Evolutionary conservation across 2,329 filamentous ascomycete species (phyloP), one percentile per base, ranked within the genome.

Genomic region (Colletotrichum salicis): DNA sequence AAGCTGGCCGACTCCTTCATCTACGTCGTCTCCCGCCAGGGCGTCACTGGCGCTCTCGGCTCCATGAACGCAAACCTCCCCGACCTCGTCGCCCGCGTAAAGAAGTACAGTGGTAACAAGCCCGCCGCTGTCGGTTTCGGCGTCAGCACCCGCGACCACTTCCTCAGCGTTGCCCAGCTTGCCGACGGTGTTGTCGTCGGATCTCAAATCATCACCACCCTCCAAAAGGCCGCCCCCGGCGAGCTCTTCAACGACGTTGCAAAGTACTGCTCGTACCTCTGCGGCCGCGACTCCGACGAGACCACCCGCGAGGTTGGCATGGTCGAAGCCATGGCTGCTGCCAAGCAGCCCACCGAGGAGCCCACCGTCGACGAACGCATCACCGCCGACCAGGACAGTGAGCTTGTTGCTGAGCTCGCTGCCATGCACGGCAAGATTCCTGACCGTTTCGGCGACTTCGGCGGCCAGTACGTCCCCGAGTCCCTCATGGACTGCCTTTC

Each of bases 1-100:
- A 91, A 94, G 81, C 96, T 99, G 74, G 96, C 96, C 79, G 96
- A 98, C 84, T 98, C 95, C 4, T 99, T 98, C 86, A 97, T 99
- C 84, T 99, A 99, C 81, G 95, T 99, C 73, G 96, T 99, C 67
- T 98, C 96, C 31, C 90, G 96, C 77, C 97, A 97, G 93, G 96
- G 96, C 77, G 96, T 98, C 68, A 99, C 96, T 11, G 96, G 96
- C 77, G 96, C 95, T 15, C 92, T 91, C 1, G 95, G 95, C 41
- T 91, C 91, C 31, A 85, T 99, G 78, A 97, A 94, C 82, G 87
- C 91, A 56, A 92, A 93, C 70, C 89, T 99, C 41, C 94, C 95
- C 15, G 91, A 93, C 63, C 89, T 99, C 48, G 86, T 99, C 70
- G 89, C 90, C 69, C 91, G 94, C 51, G 96, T 99, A 31, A 96